A percentile compares a stretch with the other conserved stretches of the same genome.
phyloP scores from a whole-genome alignment of 140 eudicot genomes.

The Bidens hawaiensis region DNA sequence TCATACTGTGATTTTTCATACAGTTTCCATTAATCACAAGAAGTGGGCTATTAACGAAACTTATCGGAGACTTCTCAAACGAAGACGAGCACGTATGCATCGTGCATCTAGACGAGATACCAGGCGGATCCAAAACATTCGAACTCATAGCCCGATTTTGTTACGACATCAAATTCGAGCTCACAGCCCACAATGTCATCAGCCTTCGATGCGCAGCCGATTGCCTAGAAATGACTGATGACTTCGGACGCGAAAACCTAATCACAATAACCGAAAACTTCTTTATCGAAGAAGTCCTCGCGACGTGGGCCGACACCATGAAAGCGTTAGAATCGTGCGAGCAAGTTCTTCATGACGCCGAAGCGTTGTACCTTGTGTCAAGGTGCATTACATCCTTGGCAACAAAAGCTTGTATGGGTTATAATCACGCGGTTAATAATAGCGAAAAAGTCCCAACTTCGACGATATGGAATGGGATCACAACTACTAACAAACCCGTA shows the following conservation, averaged over 20 bases:
- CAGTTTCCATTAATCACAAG: conserved; percentile 75
- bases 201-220: conserved; percentile 74
- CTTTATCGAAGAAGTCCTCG: conserved; percentile 52
- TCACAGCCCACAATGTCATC: conserved; percentile 66
- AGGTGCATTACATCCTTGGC: conserved; percentile 79
- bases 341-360: conserved; percentile 62
- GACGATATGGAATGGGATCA: conserved; percentile 56
- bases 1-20: conserved; percentile 8
- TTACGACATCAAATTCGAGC: conserved; percentile 66
- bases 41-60: conserved; percentile 60
- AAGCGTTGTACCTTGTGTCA: conserved; percentile 55
- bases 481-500: conserved; percentile 29
- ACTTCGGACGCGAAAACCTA: conserved; percentile 70
- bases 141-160: conserved; percentile 74
- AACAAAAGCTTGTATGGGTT: conserved; percentile 63
- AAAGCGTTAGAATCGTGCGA: conserved; percentile 79
- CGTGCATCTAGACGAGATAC: conserved; percentile 57
- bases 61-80: conserved; percentile 34
- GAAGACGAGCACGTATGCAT: conserved; percentile 41
- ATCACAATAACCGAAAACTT: conserved; percentile 59
- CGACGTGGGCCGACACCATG: conserved; percentile 67
- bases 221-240: conserved; percentile 78
- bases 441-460: conserved; percentile 17
- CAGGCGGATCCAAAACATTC: conserved; percentile 85
- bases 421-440: conserved; percentile 20